A percentile compares a stretch with the other conserved stretches of the same genome.
These are phyloP conservation scores for Fonsecaea erecta DNA, from an alignment of 2,329 filamentous ascomycete species.

Conservation along the genomic window DNA sequence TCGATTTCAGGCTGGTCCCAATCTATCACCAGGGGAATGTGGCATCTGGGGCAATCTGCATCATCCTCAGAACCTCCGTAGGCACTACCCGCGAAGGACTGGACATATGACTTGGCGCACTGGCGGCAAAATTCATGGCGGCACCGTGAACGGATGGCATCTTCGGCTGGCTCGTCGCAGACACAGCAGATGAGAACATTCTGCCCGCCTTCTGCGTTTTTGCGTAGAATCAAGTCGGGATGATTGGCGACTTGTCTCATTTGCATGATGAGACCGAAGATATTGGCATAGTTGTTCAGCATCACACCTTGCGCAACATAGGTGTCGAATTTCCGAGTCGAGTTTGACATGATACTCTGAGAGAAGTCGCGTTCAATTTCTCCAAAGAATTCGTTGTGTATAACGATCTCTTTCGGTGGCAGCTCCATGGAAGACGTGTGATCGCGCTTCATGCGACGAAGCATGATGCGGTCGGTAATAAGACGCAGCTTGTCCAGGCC, in stretches of 20 bases:
- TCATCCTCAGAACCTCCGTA: constrained; percentile 47
- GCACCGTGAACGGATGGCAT: constrained; percentile 88
- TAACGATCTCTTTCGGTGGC: constrained; percentile 88
- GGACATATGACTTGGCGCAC: constrained; percentile 79
- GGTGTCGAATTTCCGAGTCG: constrained; percentile 86
- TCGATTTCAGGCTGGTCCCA: constrained; percentile 94
- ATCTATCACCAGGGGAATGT: constrained; percentile 87
- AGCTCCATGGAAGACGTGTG: constrained; percentile 95
- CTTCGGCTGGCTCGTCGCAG: constrained; percentile 94
- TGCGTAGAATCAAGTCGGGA: constrained; percentile 90
- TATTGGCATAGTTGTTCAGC: constrained; percentile 97
- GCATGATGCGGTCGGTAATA: constrained; percentile 92
- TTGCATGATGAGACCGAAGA: constrained; percentile 98
- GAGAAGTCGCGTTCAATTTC: constrained; percentile 97
- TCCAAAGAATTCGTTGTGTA: constrained; percentile 95
- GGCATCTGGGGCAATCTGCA: constrained; percentile 80
- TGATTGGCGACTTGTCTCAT: constrained; percentile 98
- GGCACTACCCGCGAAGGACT: constrained; percentile 66
- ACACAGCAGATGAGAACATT: constrained; percentile 92
- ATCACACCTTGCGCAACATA: constrained; percentile 94
- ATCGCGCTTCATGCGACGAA: constrained; percentile 91
- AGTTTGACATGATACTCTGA: constrained; percentile 91
- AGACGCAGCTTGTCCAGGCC: constrained; percentile 83
- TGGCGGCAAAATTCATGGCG: constrained; percentile 89
- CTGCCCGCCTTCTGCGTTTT: constrained; percentile 80